Conservation (phyloP, 2,329 filamentous ascomycete genomes). For the Pseudodiploospora longispora region DNA sequence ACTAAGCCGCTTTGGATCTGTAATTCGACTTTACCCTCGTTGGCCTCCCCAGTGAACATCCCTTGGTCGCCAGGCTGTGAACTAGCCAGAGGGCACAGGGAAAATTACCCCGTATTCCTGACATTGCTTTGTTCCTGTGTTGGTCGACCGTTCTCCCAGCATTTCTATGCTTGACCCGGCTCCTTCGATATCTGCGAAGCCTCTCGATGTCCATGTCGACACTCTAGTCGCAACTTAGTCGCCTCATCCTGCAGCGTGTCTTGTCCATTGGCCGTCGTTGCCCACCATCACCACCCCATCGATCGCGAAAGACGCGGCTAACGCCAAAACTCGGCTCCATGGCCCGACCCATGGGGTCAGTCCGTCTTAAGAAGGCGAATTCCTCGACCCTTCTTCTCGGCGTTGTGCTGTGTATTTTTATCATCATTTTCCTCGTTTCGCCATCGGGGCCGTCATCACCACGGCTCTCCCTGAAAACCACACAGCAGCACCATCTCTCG, state of each 20-base stretch:
- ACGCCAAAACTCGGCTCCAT: constrained; percentile 25
- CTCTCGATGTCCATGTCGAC: too few relatives aligned
- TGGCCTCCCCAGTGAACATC: constrained; percentile 6
- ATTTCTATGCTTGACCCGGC: too few relatives aligned
- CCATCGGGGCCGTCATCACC: constrained; percentile 40
- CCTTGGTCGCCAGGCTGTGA: constrained; percentile 1
- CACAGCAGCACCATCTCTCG: constrained; percentile 35
- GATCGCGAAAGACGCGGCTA: too few relatives aligned
- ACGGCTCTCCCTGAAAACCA: constrained; percentile 36
- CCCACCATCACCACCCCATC: too few relatives aligned
- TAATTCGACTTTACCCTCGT: constrained; percentile 2
- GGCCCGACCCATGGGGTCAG: constrained; percentile 52
- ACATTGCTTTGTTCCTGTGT: not conserved
- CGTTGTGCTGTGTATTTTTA: constrained; percentile 62
- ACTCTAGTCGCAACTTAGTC: too few relatives aligned
- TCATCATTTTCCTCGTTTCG: constrained; percentile 55
- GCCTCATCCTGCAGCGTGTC: too few relatives aligned
- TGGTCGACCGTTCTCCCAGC: too few relatives aligned
- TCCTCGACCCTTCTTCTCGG: constrained; percentile 69
- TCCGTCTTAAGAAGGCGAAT: constrained; percentile 72
- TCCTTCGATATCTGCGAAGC: too few relatives aligned
- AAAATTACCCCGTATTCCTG: not conserved
- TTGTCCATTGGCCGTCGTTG: too few relatives aligned
- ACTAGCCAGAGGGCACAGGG: too few relatives aligned
- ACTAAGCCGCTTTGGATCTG: constrained; percentile 8